A percentile compares a stretch with the other conserved stretches of the same genome.
phyloP scores from a whole-genome alignment of 2,329 filamentous ascomycete genomes.

The Didymellaceae sp. region DNA sequence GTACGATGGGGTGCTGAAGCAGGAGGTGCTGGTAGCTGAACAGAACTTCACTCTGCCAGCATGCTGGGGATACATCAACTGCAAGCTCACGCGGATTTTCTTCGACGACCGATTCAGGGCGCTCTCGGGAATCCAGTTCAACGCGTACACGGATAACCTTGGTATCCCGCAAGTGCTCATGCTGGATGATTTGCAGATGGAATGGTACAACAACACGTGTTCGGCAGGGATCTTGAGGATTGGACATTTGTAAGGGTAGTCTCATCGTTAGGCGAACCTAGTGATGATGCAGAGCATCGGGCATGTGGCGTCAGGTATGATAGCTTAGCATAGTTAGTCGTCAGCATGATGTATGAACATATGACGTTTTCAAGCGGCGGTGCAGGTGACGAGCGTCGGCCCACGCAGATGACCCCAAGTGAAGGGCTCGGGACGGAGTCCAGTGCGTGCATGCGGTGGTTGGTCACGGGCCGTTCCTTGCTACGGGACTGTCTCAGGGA shows the following conservation, averaged over 20 bases:
- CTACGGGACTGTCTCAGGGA: background rate
- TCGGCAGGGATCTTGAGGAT: slow-evolving; percentile 51
- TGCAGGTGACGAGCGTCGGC: slow-evolving; percentile 24
- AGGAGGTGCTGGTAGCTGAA: slow-evolving; percentile 46
- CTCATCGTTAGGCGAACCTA: no score
- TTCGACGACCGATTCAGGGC: slow-evolving; percentile 50
- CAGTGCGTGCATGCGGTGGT: background rate
- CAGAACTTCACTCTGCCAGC: slow-evolving; percentile 52
- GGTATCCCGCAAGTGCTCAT: slow-evolving; percentile 52
- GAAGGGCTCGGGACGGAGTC: background rate
- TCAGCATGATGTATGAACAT: background rate
- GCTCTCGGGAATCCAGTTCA: slow-evolving; percentile 57
- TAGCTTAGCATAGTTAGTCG: slow-evolving; percentile 12
- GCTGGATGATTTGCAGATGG: slow-evolving; percentile 57
- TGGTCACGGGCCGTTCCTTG: background rate
- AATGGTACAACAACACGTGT: slow-evolving; percentile 60
- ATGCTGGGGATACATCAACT: slow-evolving; percentile 51
- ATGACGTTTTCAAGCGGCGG: background rate
- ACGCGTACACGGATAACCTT: slow-evolving; percentile 52
- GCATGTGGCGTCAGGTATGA: background rate
- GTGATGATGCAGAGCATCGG: background rate
- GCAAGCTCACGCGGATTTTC: slow-evolving; percentile 51
- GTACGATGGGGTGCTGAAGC: slow-evolving; percentile 45
- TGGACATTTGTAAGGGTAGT: slow-evolving; percentile 30
- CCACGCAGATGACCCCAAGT: slow-evolving; percentile 21